Evolutionary conservation across 2,329 filamentous ascomycete species (phyloP).

Genomic region (Dothideomycetes sp.): DNA sequence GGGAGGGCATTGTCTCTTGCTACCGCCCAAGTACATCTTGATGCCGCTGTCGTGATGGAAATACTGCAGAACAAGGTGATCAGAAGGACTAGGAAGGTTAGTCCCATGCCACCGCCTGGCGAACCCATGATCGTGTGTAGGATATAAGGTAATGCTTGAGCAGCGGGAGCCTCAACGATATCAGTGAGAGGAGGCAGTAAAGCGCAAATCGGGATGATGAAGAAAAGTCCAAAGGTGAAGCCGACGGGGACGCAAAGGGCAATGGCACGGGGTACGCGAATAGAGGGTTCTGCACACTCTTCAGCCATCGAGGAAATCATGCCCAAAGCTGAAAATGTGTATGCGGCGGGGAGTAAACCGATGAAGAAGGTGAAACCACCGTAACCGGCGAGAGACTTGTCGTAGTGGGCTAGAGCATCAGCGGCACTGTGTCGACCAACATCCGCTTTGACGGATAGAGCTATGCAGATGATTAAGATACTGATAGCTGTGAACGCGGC

Average conservation of each 20-base stretch:
- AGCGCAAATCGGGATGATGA: slow-evolving; percentile 46
- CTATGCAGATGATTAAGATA: slow-evolving; percentile 50
- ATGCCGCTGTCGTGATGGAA: slow-evolving; percentile 44
- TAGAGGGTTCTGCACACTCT: slow-evolving; percentile 45
- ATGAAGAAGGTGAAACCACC: slow-evolving; percentile 54
- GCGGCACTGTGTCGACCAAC: slow-evolving; percentile 43
- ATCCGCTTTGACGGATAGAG: slow-evolving; percentile 46
- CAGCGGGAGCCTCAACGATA: slow-evolving; percentile 37
- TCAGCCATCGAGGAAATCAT: slow-evolving; percentile 57
- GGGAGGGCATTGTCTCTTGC: slow-evolving; percentile 38
- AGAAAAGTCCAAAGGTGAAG: slow-evolving; percentile 46
- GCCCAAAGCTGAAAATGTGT: slow-evolving; percentile 41
- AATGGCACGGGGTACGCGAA: slow-evolving; percentile 46
- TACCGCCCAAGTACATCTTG: slow-evolving; percentile 37
- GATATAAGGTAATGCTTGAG: slow-evolving; percentile 44
- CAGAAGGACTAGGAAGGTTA: slow-evolving; percentile 42
- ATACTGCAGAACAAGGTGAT: slow-evolving; percentile 47
- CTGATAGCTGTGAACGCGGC: slow-evolving; percentile 47
- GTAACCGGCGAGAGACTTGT: slow-evolving; percentile 49
- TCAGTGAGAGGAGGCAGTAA: slow-evolving; percentile 40
- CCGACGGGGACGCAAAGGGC: slow-evolving; percentile 45
- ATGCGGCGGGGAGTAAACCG: slow-evolving; percentile 44
- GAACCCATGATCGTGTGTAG: slow-evolving; percentile 41
- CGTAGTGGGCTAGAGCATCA: slow-evolving; percentile 48
- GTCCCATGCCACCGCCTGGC: slow-evolving; percentile 37